Evolutionary conservation across 2,329 filamentous ascomycete species (phyloP).

Genomic region (Penicillium hesseltinei): DNA sequence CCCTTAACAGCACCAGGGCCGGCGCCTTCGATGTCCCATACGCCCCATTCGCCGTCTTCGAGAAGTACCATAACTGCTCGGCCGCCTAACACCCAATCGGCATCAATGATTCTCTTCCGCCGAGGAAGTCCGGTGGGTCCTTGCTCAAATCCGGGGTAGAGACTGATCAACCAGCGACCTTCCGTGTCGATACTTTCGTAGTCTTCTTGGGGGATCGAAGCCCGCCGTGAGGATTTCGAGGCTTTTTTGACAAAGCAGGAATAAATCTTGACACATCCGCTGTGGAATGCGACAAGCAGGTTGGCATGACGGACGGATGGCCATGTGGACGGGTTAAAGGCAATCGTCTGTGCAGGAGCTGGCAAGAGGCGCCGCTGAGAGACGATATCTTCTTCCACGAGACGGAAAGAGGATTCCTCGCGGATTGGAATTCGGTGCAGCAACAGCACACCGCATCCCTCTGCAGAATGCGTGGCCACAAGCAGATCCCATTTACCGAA

Average conservation of each 20-base stretch:
- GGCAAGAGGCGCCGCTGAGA: slow-evolving; percentile 51
- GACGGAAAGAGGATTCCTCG: slow-evolving; percentile 25
- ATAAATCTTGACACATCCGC: slow-evolving; percentile 58
- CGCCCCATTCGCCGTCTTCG: slow-evolving; percentile 49
- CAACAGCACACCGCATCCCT: slow-evolving; percentile 46
- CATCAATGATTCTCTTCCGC: slow-evolving; percentile 46
- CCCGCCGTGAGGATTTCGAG: slow-evolving; percentile 27
- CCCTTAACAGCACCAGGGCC: slow-evolving; percentile 43
- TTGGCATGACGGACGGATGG: slow-evolving; percentile 54
- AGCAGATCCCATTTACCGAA: slow-evolving; percentile 43
- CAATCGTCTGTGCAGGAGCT: slow-evolving; percentile 50
- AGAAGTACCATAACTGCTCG: slow-evolving; percentile 46
- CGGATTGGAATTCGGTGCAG: slow-evolving; percentile 44
- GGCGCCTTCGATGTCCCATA: slow-evolving; percentile 50
- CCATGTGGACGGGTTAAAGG: slow-evolving; percentile 55
- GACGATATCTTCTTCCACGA: slow-evolving; percentile 39
- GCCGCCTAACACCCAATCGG: slow-evolving; percentile 47
- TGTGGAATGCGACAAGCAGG: slow-evolving; percentile 54
- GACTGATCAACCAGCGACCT: slow-evolving; percentile 46
- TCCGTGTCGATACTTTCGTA: slow-evolving; percentile 34
- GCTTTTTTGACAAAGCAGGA: slow-evolving; percentile 47
- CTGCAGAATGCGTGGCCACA: slow-evolving; percentile 47
- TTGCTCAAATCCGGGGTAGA: slow-evolving; percentile 44
- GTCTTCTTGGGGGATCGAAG: slow-evolving; percentile 32
- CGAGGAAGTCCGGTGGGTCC: slow-evolving; percentile 28